Base-by-base conservation (phyloP, 257 asterid species). In the Jacaranda copaia region DNA sequence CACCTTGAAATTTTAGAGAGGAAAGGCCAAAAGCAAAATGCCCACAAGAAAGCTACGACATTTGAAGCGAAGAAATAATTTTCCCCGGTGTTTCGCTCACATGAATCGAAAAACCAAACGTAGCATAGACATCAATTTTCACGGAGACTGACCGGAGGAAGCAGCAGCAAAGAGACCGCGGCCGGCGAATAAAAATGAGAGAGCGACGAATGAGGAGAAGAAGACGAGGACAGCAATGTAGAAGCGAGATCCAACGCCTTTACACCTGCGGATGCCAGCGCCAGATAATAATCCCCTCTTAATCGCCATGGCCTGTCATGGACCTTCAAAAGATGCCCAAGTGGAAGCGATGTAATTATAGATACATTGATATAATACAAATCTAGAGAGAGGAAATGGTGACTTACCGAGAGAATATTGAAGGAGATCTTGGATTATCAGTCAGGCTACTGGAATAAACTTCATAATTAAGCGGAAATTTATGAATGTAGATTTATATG, bases 231-330 rank as follows among this genome's bases (percentile, higher is more conserved):
- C 60, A 36, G 81, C 68, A 69, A 81, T 42, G 58, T 73, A 66
- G 66, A 76, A 51, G 61, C 88, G 75, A 82, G 92, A 85, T 84
- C 92, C 87, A 81, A 20, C 60, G 78, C 71, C 83, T 81, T 75
- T 83, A 60, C 68, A 79, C 81, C 73, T 80, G 38, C 65, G 81
- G 81, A 48, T 25, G 66, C 75, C 84, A 56, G 64, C 72, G 73
- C 78, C 85, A 19, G 83, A 72, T 71, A 38, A 76, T 38, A 81
- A 81, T 72, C 89, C 84, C 74, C 82, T 80, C 80, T 74, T 84
- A 83, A 77, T 81, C 82, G 87, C 76, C 92, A 88, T 88, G 76
- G 40, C 81, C 88, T 56, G 72, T 77, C 89, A 79, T 79, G 79
- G 78, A 82, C 76, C 84, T 77, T 78, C 68, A 73, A 81, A 51